Percentiles rank a stretch among this genome's conserved stretches.
Evolutionary conservation across 2,329 filamentous ascomycete species (phyloP).

Genomic region (Elsinoe ampelina): DNA sequence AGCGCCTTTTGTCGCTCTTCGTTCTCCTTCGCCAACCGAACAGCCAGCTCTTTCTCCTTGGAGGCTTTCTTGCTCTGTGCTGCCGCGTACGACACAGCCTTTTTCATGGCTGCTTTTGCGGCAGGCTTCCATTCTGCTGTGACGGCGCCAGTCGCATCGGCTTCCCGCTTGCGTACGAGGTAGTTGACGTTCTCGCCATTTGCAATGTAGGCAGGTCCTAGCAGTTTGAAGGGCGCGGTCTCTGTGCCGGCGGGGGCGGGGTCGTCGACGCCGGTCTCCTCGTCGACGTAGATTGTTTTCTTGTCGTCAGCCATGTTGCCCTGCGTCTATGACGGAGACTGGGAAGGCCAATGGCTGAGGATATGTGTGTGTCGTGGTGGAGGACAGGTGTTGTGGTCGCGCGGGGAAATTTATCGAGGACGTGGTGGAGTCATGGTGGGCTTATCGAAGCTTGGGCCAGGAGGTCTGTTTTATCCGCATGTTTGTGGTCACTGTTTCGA

Average conservation of each 20-base stretch:
- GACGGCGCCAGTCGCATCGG: conserved; percentile 54
- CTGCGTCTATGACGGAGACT: background rate
- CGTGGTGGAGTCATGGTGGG: background rate
- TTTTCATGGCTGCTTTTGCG: conserved; percentile 78
- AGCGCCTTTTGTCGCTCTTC: conserved; percentile 61
- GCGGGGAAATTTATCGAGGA: background rate
- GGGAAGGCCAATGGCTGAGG: background rate
- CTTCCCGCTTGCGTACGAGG: conserved; percentile 58
- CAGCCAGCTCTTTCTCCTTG: conserved; percentile 64
- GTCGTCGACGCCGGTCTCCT: conserved; percentile 61
- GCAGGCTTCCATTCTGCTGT: conserved; percentile 69
- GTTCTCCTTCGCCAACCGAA: conserved; percentile 62
- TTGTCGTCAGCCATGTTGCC: conserved; percentile 23
- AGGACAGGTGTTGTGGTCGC: background rate
- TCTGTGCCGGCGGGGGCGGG: conserved; percentile 41
- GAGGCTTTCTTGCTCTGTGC: conserved; percentile 74
- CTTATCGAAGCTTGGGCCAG: conserved; percentile 11
- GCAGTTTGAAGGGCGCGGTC: conserved; percentile 68
- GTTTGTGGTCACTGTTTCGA: background rate
- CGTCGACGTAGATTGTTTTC: conserved; percentile 63
- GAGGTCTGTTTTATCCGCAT: background rate
- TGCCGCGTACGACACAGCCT: conserved; percentile 65
- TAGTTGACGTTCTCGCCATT: conserved; percentile 55
- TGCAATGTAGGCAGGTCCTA: conserved; percentile 68
- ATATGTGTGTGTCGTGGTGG: background rate